phyloP scores from a whole-genome alignment of 148 eudicot species.

The Diospyros kaki region DNA sequence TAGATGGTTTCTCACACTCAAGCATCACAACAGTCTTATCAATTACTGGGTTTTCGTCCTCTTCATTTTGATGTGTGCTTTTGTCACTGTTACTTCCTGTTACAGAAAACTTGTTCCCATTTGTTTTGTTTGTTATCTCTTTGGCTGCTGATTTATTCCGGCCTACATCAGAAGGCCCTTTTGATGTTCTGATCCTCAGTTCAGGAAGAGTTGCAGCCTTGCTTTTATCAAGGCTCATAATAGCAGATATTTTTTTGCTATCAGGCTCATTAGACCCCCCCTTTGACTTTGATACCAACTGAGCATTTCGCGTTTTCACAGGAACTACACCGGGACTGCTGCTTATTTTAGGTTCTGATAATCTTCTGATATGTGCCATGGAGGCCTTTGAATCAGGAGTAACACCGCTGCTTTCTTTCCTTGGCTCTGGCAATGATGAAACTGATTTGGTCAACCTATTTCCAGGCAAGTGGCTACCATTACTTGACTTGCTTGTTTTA shows the following conservation, averaged over 20 bases:
- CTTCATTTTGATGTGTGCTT: constrained; percentile 29
- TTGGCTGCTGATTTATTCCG: constrained; percentile 36
- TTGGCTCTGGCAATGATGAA: constrained; percentile 55
- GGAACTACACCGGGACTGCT: constrained; percentile 33
- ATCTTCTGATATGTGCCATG: constrained; percentile 66
- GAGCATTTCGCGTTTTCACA: constrained; percentile 42
- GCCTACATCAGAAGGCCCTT: constrained; percentile 30
- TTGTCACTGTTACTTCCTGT: constrained; percentile 17
- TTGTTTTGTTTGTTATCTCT: constrained; percentile 29
- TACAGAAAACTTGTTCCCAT: constrained; percentile 25
- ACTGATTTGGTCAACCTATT: constrained; percentile 71
- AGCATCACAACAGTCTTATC: constrained; percentile 85
- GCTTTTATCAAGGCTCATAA: constrained; percentile 41
- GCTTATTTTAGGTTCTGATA: constrained; percentile 84
- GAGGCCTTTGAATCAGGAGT: constrained; percentile 72
- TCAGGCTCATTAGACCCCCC: constrained; percentile 39
- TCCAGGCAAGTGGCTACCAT: constrained; percentile 36
- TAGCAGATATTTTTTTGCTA: constrained; percentile 47
- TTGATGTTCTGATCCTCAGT: constrained; percentile 44
- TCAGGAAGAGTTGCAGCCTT: constrained; percentile 71
- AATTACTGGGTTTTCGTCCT: constrained; percentile 64
- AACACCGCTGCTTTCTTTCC: constrained; percentile 38
- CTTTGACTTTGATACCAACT: constrained; percentile 47
- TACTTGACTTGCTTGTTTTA: constrained; percentile 40
- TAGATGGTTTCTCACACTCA: constrained; percentile 64